Evolutionary conservation across 345 rosid genomes (phyloP), one percentile per base, ranked within the genome.

Genomic region (Brassica juncea): DNA sequence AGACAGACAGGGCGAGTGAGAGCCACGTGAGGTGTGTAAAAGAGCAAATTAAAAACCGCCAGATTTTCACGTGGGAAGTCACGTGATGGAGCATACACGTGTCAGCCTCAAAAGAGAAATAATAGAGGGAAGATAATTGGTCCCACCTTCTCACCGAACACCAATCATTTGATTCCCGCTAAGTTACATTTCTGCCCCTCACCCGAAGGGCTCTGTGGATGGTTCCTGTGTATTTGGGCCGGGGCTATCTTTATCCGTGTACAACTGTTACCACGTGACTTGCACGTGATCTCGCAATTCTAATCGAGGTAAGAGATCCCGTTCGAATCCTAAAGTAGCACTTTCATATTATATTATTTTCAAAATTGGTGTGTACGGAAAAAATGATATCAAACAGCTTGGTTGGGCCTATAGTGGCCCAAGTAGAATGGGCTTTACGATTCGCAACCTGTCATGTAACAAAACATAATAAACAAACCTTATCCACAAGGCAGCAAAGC

Each of bases 31-130:
- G 7, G 19, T 68, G 54, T 47, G 15, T 47, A 47, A 47, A 42
- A 47, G 6, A 47, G 1, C 15, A 14, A 47, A 47, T 12, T 47
- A 12, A 47, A 12, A 47, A 74, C 54, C 7, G 63, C 23, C 47
- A 68, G 59, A 47, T 9, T 35, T 62, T 62, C 71, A 69, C 82
- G 82, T 68, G 78, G 78, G 71, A 73, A 5, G 66, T 62, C 82
- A 80, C 75, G 83, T 80, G 79, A 74, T 4, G 2, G 2, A 49
- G 27, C 5, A 35, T 4, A 65, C 59, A 79, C 78, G 82, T 79
- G 70, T 60, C 74, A 2, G 6, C 12, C 11, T 57, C 61, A 39
- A 2, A 78, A 55, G 30, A 28, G 16, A 19, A 61, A 59, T 67
- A 73, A 79, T 47, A 15, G 49, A 68, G 14, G 49, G 60, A 28